Percentiles rank a stretch among this genome's conserved stretches.
phyloP scores from a whole-genome alignment of 2,329 filamentous ascomycete genomes.

The Claviceps arundinis region DNA sequence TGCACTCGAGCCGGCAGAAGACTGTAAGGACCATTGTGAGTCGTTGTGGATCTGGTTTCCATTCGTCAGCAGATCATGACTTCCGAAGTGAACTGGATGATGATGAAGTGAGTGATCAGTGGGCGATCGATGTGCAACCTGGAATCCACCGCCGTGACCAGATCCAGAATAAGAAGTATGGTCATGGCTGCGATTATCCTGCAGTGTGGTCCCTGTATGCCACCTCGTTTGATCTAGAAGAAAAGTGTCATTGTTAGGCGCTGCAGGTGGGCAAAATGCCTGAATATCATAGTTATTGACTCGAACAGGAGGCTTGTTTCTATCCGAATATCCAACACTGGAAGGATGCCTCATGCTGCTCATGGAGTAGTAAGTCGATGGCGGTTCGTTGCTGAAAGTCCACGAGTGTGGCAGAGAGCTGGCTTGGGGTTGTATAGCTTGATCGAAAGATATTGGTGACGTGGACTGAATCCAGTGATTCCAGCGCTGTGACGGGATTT shows the following conservation, averaged over 20 bases:
- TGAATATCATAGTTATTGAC: conserved; percentile 24
- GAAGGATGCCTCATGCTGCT: neutral
- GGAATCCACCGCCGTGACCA: neutral
- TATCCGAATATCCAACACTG: conserved; percentile 8
- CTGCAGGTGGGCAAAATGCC: conserved; percentile 24
- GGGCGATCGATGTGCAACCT: neutral
- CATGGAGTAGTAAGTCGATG: neutral
- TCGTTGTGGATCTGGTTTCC: neutral
- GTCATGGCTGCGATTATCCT: conserved; percentile 4
- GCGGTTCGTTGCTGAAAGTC: neutral
- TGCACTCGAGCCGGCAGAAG: neutral
- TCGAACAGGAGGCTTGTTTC: conserved; percentile 20
- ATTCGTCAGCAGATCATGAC: neutral
- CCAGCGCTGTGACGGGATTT: conserved; percentile 6
- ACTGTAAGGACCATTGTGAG: neutral
- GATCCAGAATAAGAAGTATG: neutral
- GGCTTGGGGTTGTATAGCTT: neutral
- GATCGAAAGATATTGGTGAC: neutral
- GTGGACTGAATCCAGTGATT: conserved; percentile 1
- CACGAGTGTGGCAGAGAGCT: neutral
- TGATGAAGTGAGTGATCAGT: neutral
- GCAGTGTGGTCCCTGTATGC: conserved; percentile 6
- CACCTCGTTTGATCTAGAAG: conserved; percentile 18
- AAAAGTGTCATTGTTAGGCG: conserved; percentile 17
- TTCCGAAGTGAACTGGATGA: neutral